Percentiles rank a stretch among this genome's conserved stretches.
Conservation (phyloP, 208 protist genomes). For the Leishmania mexicana region DNA sequence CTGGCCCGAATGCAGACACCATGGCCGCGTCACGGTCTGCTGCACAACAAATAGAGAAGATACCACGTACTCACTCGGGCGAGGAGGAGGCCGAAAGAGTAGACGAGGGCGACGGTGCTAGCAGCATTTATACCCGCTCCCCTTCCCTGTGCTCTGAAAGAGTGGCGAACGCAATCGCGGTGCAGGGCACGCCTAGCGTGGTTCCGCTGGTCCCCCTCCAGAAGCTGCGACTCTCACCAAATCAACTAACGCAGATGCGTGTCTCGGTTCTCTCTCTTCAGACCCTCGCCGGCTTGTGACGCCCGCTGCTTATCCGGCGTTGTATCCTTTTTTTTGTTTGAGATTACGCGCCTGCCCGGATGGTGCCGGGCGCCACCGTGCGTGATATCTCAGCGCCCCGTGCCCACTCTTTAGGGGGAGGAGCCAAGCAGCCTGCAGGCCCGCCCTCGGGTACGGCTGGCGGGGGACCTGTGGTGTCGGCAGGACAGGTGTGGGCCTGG, state of each 20-base stretch:
- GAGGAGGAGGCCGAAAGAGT: neutral
- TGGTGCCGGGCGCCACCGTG: neutral
- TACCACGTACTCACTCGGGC: neutral
- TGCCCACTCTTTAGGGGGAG: neutral
- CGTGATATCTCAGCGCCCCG: too few relatives aligned
- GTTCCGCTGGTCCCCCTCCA: neutral
- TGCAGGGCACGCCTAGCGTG: neutral
- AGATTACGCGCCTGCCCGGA: neutral
- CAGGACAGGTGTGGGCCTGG: neutral
- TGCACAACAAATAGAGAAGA: neutral
- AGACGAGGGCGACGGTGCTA: neutral
- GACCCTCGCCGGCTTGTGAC: neutral
- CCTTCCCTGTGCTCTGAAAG: neutral
- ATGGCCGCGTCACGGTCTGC: neutral
- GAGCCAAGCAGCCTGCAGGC: too few relatives aligned
- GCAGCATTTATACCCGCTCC: constrained; percentile 8
- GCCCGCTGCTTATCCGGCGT: neutral
- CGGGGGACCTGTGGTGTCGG: neutral
- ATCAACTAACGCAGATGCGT: neutral
- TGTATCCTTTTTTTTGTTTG: neutral
- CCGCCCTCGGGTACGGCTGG: neutral
- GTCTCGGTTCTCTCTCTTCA: neutral
- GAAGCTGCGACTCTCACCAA: constrained; percentile 4
- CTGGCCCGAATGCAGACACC: neutral
- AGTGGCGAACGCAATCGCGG: neutral